Percentiles rank a stretch among this genome's conserved stretches.
Conservation (phyloP, 1,284 basidiomycete species). For the Sanghuangporus baumii region DNA sequence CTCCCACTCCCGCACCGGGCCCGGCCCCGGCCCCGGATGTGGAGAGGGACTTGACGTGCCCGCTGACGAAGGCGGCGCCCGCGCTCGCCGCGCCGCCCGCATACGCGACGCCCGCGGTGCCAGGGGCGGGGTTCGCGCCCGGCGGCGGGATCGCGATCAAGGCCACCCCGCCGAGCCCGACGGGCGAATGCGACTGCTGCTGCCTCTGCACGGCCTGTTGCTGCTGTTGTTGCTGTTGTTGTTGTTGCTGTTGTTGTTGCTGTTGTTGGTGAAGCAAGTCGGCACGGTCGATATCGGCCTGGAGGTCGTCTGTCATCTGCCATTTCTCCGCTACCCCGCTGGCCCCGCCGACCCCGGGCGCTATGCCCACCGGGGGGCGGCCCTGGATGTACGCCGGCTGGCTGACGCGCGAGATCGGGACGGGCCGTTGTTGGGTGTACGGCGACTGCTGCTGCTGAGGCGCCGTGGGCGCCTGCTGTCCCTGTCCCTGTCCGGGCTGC, state of each 20-base stretch:
- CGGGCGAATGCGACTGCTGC: constrained; percentile 12
- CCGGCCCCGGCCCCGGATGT: no score
- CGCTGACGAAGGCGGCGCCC: neutral
- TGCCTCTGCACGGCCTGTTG: neutral
- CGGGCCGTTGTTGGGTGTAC: constrained; percentile 4
- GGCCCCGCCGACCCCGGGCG: no score
- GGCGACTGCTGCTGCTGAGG: neutral
- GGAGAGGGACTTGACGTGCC: constrained; percentile 13
- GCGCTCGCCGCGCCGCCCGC: constrained; percentile 41
- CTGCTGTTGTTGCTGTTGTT: neutral
- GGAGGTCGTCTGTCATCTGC: constrained; percentile 62
- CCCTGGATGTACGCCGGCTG: constrained; percentile 46
- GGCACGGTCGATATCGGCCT: constrained; percentile 63
- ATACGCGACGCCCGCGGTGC: constrained; percentile 45
- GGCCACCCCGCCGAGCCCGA: constrained; percentile 2
- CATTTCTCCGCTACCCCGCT: constrained; percentile 37
- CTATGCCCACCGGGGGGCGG: constrained; percentile 19
- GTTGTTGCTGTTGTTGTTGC: constrained; percentile 6
- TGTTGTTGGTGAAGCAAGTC: constrained; percentile 34
- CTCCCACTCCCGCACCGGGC: neutral
- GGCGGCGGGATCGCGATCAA: constrained; percentile 18
- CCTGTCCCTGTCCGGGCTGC: no score
- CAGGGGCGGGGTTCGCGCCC: constrained; percentile 28
- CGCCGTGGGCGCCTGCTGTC: constrained; percentile 17
- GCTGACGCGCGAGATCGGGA: constrained; percentile 45